Base-by-base conservation (phyloP, 257 asterid species). In the Salvia miltiorrhiza region DNA sequence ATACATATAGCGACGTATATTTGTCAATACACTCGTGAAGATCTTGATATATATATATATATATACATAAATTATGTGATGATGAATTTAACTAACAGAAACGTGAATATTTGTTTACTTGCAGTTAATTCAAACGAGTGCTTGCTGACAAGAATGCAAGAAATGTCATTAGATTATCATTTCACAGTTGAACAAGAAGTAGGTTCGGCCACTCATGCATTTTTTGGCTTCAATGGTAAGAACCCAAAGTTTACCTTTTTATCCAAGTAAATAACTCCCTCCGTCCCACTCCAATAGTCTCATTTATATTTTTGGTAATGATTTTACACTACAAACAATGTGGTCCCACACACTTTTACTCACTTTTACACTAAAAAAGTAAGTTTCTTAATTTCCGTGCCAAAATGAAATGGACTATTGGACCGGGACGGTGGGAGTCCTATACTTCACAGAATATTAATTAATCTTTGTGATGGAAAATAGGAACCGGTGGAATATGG, bases 141-240 rank as follows among this genome's bases (percentile, higher is more conserved):
- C 69, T 69, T 93, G 84, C 77, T 93, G 72, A 90, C 98, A 59
- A 90, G 98, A 80, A 90, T 93, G 97, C 98, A 93, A 83, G 98
- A 93, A 59, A 93, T 93, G 98, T 93, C 97, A 16, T 37, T 93
- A 69, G 97, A 90, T 81, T 93, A 93, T 55, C 98, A 93, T 72
- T 90, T 93, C 28, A 93, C 83, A 3, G 97, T 93, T 52, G 98
- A 93, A 78, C 98, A 93, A 85, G 98, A 93, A 84, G 98, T 93
- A 48, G 98, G 98, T 33, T 90, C 98, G 28, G 80, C 98, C 41
- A 93, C 98, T 67, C 98, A 93, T 83, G 98, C 98, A 47, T 93
- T 93, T 85, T 93, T 93, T 71, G 98, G 98, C 72, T 93, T 93
- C 83, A 93, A 93, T 60, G 98, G 98, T 88, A 65, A 56, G 1